Evolutionary conservation across 2,329 filamentous ascomycete species (phyloP), one percentile per base, ranked within the genome.

Genomic region (Orbilia quercus): DNA sequence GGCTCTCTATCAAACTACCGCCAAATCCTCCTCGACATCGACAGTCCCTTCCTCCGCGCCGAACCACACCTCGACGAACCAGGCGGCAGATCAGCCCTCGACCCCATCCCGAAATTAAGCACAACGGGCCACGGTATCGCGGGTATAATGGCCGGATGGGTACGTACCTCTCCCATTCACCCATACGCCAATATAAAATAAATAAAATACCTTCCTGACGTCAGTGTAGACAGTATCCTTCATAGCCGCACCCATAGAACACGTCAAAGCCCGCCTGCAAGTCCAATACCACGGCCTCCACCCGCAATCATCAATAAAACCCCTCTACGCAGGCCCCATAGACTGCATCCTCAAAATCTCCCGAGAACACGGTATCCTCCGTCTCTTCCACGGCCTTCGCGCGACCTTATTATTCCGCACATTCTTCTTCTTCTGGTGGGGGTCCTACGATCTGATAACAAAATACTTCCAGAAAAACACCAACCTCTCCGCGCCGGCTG

Each of bases 381-480:
- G 94, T 36, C 81, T 99, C 6, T 99, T 94, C 81, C 92, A 92
- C 79, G 95, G 95, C 0, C 85, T 99, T 11, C 84, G 82, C 38
- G 91, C 95, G 0, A 98, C 95, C 0, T 83, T 98, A 53, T 81
- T 98, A 51, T 98, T 98, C 83, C 87, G 95, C 16, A 88, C 88
- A 12, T 96, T 94, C 82, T 99, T 99, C 84, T 97, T 96, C 85
- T 95, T 90, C 83, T 98, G 93, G 93, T 99, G 95, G 95, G 89
- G 89, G n/a, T 90, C 88, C 72, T 99, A 99, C 83, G 94, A 97
- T 78, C 77, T 96, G 28, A 85, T 98, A 77, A 91, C 91, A 3
- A 84, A 87, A 20, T 82, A 85, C 70, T 83, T 98, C 79, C 83
- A 86, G 62, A 81, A 86, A 16, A 83, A 88, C 77, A 96, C 93